These are phyloP conservation scores for Paramecium octaurelia DNA, from an alignment of 73 alveolate species.

Conservation along the genomic window DNA sequence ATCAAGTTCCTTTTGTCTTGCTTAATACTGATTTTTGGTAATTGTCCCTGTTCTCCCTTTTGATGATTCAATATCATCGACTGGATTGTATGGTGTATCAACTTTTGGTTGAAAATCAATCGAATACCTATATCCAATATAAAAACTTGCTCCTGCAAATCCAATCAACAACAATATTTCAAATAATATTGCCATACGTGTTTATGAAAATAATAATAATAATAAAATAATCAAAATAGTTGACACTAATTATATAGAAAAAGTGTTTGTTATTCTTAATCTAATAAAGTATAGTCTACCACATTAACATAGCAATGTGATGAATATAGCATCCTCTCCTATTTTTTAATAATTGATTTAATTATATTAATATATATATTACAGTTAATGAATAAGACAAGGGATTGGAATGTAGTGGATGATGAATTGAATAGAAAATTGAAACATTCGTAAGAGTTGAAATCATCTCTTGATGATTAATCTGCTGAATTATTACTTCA, in stretches of 20 bases:
- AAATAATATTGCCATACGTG: constrained; percentile 13
- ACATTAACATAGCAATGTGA: too few species aligned
- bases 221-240: background rate
- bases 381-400: constrained; percentile 15
- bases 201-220: background rate
- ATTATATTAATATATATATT: background rate
- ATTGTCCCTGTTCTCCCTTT: background rate
- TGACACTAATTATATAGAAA: background rate
- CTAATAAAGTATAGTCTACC: background rate
- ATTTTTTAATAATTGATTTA: background rate
- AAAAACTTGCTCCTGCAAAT: constrained; percentile 23
- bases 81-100: constrained; percentile 22
- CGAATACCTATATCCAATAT: constrained; percentile 29
- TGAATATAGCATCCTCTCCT: background rate
- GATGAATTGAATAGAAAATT: constrained; percentile 24
- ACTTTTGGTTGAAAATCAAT: background rate
- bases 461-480: background rate
- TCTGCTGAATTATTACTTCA: background rate
- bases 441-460: background rate
- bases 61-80: constrained; percentile 19
- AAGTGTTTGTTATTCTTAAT: background rate
- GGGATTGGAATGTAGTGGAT: constrained; percentile 33
- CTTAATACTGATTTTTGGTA: background rate
- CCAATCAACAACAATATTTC: constrained; percentile 7
- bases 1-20: constrained; percentile 36